Conservation (phyloP, 169 alveolate species). For the Plasmodium vinckei region DNA sequence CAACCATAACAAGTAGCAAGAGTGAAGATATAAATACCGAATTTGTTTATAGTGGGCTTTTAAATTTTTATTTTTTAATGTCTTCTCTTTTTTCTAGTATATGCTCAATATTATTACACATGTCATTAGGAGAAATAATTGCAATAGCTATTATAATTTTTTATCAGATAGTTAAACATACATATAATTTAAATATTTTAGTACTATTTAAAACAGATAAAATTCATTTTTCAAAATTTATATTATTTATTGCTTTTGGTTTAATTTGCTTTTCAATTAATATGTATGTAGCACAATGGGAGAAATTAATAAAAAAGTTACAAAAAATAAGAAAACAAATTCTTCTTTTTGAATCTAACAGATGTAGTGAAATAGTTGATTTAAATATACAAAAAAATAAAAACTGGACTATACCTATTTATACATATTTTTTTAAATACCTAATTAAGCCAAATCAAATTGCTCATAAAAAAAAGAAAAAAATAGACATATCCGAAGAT, state of each 20-base stretch:
- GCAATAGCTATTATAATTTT: slow-evolving; percentile 39
- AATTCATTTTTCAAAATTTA: slow-evolving; percentile 33
- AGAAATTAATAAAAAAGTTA: slow-evolving; percentile 11
- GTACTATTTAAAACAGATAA: slow-evolving; percentile 17
- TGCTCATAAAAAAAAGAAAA: no score
- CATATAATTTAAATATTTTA: slow-evolving; percentile 34
- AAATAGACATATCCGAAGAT: no score
- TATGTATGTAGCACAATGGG: slow-evolving; percentile 58
- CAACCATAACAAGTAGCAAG: slow-evolving; percentile 43
- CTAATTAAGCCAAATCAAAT: not conserved
- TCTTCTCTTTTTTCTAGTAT: slow-evolving; percentile 33
- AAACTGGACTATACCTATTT: slow-evolving; percentile 25
- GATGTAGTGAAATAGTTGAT: slow-evolving; percentile 60
- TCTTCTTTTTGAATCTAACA: slow-evolving; percentile 34
- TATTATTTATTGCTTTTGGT: slow-evolving; percentile 11
- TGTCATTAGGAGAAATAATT: slow-evolving; percentile 63
- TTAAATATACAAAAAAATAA: slow-evolving; percentile 45
- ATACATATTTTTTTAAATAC: slow-evolving; percentile 25
- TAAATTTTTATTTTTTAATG: slow-evolving; percentile 45
- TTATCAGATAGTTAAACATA: slow-evolving; percentile 62
- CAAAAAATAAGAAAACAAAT: slow-evolving; percentile 28
- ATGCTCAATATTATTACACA: slow-evolving; percentile 29
- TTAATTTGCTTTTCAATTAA: slow-evolving; percentile 47
- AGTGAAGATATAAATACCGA: slow-evolving; percentile 69
- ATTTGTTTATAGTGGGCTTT: slow-evolving; percentile 21